Conservation (phyloP, 2,329 filamentous ascomycete genomes). For the Fusarium buharicum region DNA sequence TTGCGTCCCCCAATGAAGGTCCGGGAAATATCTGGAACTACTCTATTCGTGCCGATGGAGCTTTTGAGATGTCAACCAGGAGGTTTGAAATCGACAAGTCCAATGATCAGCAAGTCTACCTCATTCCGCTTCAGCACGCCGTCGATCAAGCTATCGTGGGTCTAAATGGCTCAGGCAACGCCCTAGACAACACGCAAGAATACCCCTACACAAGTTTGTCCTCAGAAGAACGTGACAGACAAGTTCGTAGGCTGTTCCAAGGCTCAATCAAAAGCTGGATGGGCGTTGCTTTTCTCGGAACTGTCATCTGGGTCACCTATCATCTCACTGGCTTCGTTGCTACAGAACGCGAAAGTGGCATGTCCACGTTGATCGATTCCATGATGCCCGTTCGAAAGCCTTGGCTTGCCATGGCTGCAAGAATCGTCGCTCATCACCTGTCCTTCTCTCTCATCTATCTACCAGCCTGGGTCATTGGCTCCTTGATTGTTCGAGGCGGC, state of each 20-base stretch:
- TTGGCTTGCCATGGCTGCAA: conserved; percentile 81
- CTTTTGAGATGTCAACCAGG: conserved; percentile 65
- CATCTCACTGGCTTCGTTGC: conserved; percentile 89
- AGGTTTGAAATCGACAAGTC: conserved; percentile 72
- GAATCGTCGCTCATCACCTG: conserved; percentile 82
- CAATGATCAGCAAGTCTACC: conserved; percentile 82
- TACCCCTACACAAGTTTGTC: conserved; percentile 82
- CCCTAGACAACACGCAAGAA: conserved; percentile 62
- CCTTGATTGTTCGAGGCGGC: conserved; percentile 68
- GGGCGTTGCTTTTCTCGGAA: conserved; percentile 81
- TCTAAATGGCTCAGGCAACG: conserved; percentile 57
- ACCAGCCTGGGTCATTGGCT: conserved; percentile 84
- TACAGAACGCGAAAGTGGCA: conserved; percentile 84
- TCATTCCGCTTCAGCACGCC: conserved; percentile 81
- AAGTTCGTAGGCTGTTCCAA: conserved; percentile 78
- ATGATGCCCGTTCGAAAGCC: conserved; percentile 83
- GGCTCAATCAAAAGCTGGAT: conserved; percentile 77
- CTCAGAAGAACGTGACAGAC: conserved; percentile 70
- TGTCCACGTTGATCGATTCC: conserved; percentile 87
- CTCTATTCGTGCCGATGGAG: conserved; percentile 79
- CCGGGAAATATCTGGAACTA: conserved; percentile 81
- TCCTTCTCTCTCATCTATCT: conserved; percentile 83
- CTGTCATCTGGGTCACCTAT: conserved; percentile 83
- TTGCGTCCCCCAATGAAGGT: conserved; percentile 79
- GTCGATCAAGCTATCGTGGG: conserved; percentile 78